Conservation (phyloP, 768 basidiomycete species). For the Clavaria fumosa region DNA sequence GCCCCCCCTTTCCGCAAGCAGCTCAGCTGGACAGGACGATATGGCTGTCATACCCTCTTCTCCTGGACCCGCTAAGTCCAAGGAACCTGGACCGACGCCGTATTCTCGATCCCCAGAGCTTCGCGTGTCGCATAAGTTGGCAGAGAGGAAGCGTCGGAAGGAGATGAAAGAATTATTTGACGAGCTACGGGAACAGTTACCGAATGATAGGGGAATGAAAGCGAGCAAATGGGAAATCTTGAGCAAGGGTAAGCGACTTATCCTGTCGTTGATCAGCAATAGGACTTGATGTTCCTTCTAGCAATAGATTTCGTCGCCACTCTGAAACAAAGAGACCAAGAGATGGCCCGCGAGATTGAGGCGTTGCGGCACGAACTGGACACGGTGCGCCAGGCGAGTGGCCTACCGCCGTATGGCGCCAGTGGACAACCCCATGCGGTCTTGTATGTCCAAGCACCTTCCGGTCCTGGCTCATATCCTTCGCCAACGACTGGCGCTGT, state of each 20-base stretch:
- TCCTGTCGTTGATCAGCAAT: slow-evolving; percentile 4
- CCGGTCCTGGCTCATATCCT: slow-evolving; percentile 29
- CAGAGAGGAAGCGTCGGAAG: slow-evolving; percentile 90
- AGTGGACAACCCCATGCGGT: slow-evolving; percentile 34
- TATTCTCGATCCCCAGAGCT: slow-evolving; percentile 95
- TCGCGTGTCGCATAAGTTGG: slow-evolving; percentile 90
- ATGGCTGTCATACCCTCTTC: slow-evolving; percentile 23
- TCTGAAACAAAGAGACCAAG: slow-evolving; percentile 62
- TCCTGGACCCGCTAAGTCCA: slow-evolving; percentile 21
- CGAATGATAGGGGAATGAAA: slow-evolving; percentile 87
- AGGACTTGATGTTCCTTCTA: slow-evolving; percentile 16
- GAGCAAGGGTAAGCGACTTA: slow-evolving; percentile 62
- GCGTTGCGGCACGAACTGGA: slow-evolving; percentile 64
- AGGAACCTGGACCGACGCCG: slow-evolving; percentile 49
- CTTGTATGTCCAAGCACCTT: slow-evolving; percentile 33
- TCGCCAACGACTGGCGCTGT: slow-evolving; percentile 30
- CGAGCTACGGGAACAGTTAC: slow-evolving; percentile 84
- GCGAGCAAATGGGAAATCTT: slow-evolving; percentile 99
- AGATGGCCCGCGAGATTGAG: slow-evolving; percentile 68
- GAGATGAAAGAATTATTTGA: slow-evolving; percentile 99
- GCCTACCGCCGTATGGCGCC: slow-evolving; percentile 32
- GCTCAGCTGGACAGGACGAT: slow-evolving; percentile 25
- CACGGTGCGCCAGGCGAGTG: slow-evolving; percentile 43
- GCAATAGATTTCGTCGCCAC: slow-evolving; percentile 81
- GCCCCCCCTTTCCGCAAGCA: slow-evolving; percentile 23